Conservation (phyloP, 805 yeast species). For the Saccharomycopsis amapae region DNA sequence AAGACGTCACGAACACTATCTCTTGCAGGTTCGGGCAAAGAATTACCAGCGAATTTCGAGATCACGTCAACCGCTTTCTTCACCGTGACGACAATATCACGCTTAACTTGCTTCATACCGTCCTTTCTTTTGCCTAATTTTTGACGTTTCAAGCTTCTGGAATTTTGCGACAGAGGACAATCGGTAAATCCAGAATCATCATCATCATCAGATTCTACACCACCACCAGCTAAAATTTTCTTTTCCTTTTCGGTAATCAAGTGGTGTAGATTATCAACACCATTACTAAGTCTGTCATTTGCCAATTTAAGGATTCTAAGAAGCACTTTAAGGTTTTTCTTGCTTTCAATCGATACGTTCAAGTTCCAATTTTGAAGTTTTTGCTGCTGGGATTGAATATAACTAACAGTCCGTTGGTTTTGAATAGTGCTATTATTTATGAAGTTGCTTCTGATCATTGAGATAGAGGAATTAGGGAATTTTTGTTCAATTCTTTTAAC, state of each 20-base stretch:
- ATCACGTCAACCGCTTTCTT: constrained; percentile 81
- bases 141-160: constrained; percentile 23
- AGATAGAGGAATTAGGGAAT: constrained; percentile 14
- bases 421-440: neutral
- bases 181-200: constrained; percentile 28
- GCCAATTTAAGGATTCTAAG: constrained; percentile 76
- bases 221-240: constrained; percentile 23
- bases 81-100: constrained; percentile 82
- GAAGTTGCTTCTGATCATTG: neutral
- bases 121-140: constrained; percentile 8
- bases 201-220: constrained; percentile 20
- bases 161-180: constrained; percentile 21
- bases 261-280: constrained; percentile 58
- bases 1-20: constrained; percentile 73
- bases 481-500: constrained; percentile 15
- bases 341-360: constrained; percentile 57
- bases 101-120: constrained; percentile 44
- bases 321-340: constrained; percentile 69
- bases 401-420: constrained; percentile 2
- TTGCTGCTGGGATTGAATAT: constrained; percentile 18
- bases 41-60: constrained; percentile 73
- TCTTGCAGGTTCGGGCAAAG: constrained; percentile 72
- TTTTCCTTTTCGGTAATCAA: constrained; percentile 42
- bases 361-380: constrained; percentile 21
- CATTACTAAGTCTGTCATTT: constrained; percentile 62